These are phyloP conservation scores for Knoxia roxburghii DNA, from an alignment of 257 asterid genomes.

Conservation along the genomic window DNA sequence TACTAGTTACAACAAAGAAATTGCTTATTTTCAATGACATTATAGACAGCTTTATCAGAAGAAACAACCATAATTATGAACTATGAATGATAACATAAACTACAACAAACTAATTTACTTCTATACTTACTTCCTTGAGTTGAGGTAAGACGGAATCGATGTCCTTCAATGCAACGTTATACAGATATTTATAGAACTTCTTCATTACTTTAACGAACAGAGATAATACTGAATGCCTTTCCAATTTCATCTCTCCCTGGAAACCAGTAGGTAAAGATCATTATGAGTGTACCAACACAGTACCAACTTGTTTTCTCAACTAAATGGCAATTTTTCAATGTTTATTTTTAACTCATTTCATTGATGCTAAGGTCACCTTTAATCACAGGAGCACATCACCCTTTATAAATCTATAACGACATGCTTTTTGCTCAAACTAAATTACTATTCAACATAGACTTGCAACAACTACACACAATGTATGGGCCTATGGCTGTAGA, in stretches of 20 bases:
- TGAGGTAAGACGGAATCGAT: slow-evolving; percentile 45
- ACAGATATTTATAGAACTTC: slow-evolving; percentile 56
- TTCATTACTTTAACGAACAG: slow-evolving; percentile 64
- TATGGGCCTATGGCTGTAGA: background rate
- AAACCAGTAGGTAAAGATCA: slow-evolving; percentile 16
- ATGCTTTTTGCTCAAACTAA: background rate
- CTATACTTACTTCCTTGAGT: slow-evolving; percentile 51
- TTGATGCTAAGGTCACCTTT: no score
- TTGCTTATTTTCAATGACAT: background rate
- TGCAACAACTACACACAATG: background rate
- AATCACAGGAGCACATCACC: background rate
- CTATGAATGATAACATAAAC: background rate
- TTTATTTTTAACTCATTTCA: no score
- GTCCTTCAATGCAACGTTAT: slow-evolving; percentile 37
- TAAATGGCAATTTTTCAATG: no score
- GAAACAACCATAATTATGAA: background rate
- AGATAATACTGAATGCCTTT: slow-evolving; percentile 65
- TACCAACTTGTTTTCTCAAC: background rate
- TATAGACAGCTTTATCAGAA: background rate
- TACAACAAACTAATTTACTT: background rate
- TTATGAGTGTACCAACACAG: background rate
- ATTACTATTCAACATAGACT: background rate
- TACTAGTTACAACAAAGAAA: background rate
- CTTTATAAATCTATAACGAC: background rate
- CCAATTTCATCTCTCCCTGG: slow-evolving; percentile 71